phyloP scores from a whole-genome alignment of 306 rosid genomes.

The Rosa multiflora region DNA sequence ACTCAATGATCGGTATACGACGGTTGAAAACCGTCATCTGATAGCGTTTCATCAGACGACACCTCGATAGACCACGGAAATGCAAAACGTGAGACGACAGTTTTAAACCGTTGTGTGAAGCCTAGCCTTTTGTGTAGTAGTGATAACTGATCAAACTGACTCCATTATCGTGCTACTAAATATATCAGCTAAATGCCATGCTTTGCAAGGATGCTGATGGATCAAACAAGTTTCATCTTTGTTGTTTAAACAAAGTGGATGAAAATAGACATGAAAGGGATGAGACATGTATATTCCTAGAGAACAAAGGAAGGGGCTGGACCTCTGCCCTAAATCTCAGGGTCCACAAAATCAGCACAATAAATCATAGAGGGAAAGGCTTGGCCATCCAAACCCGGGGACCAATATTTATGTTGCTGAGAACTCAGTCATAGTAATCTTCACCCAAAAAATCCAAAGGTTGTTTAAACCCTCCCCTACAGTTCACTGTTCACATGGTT shows the following conservation, averaged over 20 bases:
- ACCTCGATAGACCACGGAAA: too few species aligned
- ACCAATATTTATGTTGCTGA: constrained; percentile 30
- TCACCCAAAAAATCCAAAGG: background rate
- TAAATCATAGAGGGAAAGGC: constrained; percentile 15
- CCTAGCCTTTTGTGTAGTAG: too few species aligned
- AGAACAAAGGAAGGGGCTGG: constrained; percentile 45
- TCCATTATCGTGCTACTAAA: too few species aligned
- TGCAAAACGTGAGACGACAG: too few species aligned
- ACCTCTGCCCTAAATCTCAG: constrained; percentile 37
- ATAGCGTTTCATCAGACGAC: too few species aligned
- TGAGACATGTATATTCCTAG: constrained; percentile 49
- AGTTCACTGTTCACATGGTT: constrained; percentile 6
- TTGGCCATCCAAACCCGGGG: constrained; percentile 16
- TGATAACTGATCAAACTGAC: too few species aligned
- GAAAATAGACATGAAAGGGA: constrained; percentile 48
- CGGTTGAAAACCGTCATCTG: too few species aligned
- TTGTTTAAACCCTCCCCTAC: background rate
- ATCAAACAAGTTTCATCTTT: background rate
- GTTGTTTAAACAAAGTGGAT: constrained; percentile 8
- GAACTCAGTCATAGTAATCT: constrained; percentile 42
- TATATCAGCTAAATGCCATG: too few species aligned
- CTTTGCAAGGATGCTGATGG: background rate
- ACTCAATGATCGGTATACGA: too few species aligned
- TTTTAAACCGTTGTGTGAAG: too few species aligned
- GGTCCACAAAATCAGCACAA: constrained; percentile 73